Evolutionary conservation across 352 stramenopile species (phyloP), one percentile per base, ranked within the genome.

Genomic region (Globisporangium perplexum): DNA sequence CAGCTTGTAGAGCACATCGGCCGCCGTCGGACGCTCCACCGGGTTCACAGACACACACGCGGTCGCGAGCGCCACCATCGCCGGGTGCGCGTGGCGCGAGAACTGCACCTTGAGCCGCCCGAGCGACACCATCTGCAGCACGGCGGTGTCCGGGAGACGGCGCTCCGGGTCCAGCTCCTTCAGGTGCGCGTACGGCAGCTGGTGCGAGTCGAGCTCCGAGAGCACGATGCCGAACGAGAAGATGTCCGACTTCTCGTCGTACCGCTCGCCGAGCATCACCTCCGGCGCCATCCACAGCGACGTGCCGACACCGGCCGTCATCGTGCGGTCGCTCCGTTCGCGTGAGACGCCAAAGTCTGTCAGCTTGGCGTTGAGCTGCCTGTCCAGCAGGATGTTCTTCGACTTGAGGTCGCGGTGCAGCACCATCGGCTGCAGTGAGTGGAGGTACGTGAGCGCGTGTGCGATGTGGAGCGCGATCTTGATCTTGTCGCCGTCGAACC

Each of bases 221-320:
- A 93, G 67, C 35, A 90, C 79, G 49, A 93, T 85, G 22, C 82
- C 82, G 41, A 92, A 90, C 28, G 83, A 91, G 59, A 83, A 93
- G 35, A 93, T 88, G 50, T 93, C 83, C 26, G 80, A 76, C 59
- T 89, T 89, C 57, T 90, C 78, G 23, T 81, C 65, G 55, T 81
- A 68, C 17, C 75, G 33, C 44, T 81, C 71, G 0, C 56, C 68
- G 7, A 77, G 33, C 28, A 81, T 39, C 33, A 39, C 33, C 11
- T 39, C 33, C 11, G 33, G 33, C 4, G 33, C 33, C 33, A 39
- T 39, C 33, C 33, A 39, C 33, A 39, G 12, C 1, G 33, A 39
- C 11, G 33, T 39, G 11, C 33, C 65, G 3, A 81, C 58, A 18
- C 68, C 71, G 38, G 77, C 43, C 0, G 43, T 31, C 20, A 47